Evolutionary conservation across 2,329 filamentous ascomycete species (phyloP).

Genomic region (Camptophora hylomeconis): DNA sequence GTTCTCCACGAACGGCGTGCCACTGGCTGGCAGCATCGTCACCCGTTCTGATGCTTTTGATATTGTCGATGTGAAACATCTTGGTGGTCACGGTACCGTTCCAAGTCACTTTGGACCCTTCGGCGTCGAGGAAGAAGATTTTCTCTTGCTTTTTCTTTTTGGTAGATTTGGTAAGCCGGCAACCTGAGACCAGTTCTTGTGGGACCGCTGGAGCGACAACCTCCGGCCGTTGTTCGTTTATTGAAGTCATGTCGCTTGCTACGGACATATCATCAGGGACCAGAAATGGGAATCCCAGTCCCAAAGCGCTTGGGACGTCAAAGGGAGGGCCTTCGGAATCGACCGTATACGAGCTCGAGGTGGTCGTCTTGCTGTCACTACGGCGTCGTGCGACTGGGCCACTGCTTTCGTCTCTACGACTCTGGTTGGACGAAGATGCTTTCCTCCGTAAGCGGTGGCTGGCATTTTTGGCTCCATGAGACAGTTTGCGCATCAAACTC

Average conservation of each 20-base stretch:
- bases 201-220: conserved; percentile 56
- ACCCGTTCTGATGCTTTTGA: conserved; percentile 76
- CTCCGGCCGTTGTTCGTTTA: conserved; percentile 2
- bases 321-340: conserved; percentile 23
- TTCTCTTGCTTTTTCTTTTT: conserved; percentile 66
- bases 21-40: conserved; percentile 79
- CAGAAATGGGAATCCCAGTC: background rate
- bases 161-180: conserved; percentile 66
- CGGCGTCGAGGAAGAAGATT: conserved; percentile 65
- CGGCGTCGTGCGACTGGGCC: conserved; percentile 78
- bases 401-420: conserved; percentile 73
- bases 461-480: conserved; percentile 51
- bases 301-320: conserved; percentile 3
- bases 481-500: conserved; percentile 69
- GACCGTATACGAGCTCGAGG: conserved; percentile 38
- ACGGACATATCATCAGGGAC: background rate
- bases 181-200: conserved; percentile 63
- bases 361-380: conserved; percentile 75
- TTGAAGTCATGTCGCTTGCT: background rate
- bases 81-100: conserved; percentile 67
- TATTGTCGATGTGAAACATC: conserved; percentile 86
- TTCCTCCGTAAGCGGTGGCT: conserved; percentile 53
- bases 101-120: conserved; percentile 80
- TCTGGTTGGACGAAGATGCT: conserved; percentile 62
- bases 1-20: conserved; percentile 62